phyloP scores from a whole-genome alignment of 1,284 basidiomycete genomes.

The Moesziomyces globuligerus region DNA sequence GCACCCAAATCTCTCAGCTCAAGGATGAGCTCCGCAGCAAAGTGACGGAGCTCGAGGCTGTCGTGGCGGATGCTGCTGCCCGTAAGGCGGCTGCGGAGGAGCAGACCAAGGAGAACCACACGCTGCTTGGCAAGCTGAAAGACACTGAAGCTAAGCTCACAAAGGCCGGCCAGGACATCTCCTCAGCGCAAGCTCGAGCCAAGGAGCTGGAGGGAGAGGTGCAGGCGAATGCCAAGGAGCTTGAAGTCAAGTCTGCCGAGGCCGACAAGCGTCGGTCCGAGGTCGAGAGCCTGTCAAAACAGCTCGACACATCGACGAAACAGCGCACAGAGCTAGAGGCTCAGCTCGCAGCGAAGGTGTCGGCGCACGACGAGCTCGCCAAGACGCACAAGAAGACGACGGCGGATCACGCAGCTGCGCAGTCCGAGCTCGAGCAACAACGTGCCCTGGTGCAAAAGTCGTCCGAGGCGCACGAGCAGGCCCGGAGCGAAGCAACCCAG shows the following conservation, averaged over 20 bases:
- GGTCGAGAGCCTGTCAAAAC: constrained; percentile 17
- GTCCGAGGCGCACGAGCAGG: constrained; percentile 16
- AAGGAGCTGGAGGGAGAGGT: constrained; percentile 10
- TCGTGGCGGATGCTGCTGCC: constrained; percentile 9
- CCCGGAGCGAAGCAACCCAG: constrained; percentile 14
- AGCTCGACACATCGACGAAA: constrained; percentile 17
- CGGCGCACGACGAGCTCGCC: constrained; percentile 21
- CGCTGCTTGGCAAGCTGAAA: constrained; percentile 7
- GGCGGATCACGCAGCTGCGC: constrained; percentile 13
- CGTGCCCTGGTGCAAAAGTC: constrained; percentile 10
- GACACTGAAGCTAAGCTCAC: constrained; percentile 7
- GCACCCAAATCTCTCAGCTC: constrained; percentile 6
- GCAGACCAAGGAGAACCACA: constrained; percentile 3
- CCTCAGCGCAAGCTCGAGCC: constrained; percentile 5
- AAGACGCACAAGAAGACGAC: constrained; percentile 25
- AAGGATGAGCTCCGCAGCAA: constrained; percentile 1
- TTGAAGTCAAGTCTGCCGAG: constrained; percentile 9
- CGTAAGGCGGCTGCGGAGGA: constrained; percentile 9
- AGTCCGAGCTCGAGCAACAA: constrained; percentile 30
- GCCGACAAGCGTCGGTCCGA: constrained; percentile 8
- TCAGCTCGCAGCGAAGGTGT: constrained; percentile 15
- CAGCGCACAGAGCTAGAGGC: constrained; percentile 13
- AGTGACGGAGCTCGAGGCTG: constrained; percentile 10
- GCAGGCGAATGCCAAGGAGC: constrained; percentile 6
- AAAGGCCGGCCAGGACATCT: background rate